Conservation (phyloP, 139 green algal genomes). For the Picochlorum sp. region DNA sequence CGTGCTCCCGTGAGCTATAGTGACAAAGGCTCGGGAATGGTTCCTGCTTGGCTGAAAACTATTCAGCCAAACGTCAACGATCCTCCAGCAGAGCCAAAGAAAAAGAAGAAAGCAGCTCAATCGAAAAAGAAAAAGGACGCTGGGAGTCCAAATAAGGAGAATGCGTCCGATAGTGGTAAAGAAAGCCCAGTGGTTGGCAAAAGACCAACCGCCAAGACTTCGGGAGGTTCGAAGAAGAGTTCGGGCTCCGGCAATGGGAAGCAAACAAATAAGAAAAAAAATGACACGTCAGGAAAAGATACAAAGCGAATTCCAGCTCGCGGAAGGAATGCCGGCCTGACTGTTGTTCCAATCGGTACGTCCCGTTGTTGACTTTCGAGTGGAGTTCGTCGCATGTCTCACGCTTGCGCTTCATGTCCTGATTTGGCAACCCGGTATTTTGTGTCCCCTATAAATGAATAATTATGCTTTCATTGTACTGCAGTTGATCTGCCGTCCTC, state of each 20-base stretch:
- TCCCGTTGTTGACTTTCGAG: conserved; percentile 1
- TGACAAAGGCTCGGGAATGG: conserved; percentile 13
- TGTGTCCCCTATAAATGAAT: too few relatives aligned
- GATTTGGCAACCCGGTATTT: too few relatives aligned
- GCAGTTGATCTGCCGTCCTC: too few relatives aligned
- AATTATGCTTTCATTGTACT: too few relatives aligned
- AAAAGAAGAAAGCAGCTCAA: conserved; percentile 1
- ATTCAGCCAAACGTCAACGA: not conserved
- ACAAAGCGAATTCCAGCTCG: not conserved
- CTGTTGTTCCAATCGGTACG: conserved; percentile 16
- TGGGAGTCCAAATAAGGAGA: not conserved
- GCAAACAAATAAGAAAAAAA: conserved; percentile 8
- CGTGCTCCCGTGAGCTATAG: conserved; percentile 11
- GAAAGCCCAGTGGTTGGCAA: not conserved
- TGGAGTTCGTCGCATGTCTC: not conserved
- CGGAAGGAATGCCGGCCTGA: conserved; percentile 9
- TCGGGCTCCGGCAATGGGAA: not conserved
- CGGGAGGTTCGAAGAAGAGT: not conserved
- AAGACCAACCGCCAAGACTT: not conserved
- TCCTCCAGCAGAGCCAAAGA: conserved; percentile 3
- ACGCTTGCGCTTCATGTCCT: too few relatives aligned
- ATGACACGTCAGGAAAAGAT: not conserved
- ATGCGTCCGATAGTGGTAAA: not conserved
- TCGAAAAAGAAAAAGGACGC: not conserved
- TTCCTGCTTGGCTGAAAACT: conserved; percentile 11